phyloP scores from a whole-genome alignment of 345 rosid genomes.

The Salix caprea region DNA sequence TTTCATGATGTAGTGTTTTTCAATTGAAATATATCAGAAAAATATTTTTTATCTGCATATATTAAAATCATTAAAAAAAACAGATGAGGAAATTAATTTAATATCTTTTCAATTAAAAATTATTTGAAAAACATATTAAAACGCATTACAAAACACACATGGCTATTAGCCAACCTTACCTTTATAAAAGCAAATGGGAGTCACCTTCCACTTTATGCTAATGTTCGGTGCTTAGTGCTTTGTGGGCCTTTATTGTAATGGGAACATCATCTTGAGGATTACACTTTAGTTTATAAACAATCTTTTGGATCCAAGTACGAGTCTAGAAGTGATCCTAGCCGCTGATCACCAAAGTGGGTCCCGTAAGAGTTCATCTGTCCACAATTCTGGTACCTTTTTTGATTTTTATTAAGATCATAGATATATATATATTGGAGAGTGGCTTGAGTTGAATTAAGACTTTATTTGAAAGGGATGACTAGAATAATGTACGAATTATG shows the following conservation, averaged over 20 bases:
- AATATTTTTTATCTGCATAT: too few relatives aligned
- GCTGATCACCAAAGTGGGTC: neutral
- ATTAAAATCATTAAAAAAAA: too few relatives aligned
- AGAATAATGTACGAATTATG: too few relatives aligned
- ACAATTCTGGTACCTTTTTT: too few relatives aligned
- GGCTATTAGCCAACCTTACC: neutral
- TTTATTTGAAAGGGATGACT: too few relatives aligned
- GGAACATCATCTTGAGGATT: neutral
- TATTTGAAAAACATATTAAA: too few relatives aligned
- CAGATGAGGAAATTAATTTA: too few relatives aligned
- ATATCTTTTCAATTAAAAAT: too few relatives aligned
- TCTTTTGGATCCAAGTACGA: neutral
- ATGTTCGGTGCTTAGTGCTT: conserved; percentile 23
- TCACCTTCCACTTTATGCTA: conserved; percentile 12
- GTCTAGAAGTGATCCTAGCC: neutral
- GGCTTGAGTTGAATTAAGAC: neutral
- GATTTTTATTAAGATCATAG: too few relatives aligned
- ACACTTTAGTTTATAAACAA: neutral
- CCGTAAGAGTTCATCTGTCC: neutral
- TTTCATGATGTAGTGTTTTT: too few relatives aligned
- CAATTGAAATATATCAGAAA: too few relatives aligned
- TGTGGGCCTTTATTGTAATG: conserved; percentile 28
- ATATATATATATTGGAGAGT: neutral
- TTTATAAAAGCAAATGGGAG: conserved; percentile 1
- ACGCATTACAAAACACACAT: too few relatives aligned